Base-by-base conservation (phyloP, 2,329 filamentous ascomycete genomes). In the Emmonsiellopsis sp. region DNA sequence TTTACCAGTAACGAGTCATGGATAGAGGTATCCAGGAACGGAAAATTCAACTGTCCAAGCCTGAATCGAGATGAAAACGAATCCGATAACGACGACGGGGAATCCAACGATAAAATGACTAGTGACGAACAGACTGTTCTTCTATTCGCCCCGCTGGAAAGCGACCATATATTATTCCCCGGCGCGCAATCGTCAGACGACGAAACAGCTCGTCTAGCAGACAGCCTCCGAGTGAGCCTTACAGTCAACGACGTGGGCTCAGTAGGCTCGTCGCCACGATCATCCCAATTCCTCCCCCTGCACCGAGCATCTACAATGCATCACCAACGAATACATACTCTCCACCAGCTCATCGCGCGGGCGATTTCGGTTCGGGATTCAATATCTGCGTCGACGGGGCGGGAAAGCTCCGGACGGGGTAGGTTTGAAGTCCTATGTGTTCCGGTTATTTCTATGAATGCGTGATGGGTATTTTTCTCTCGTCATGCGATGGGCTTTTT, bases 1-100 rank as follows among this genome's bases (percentile, higher is more conserved):
- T 68, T 73, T 44, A 26, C 66, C 15, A 67, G 62, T 32, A 63
- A 60, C 40, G 69, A 72, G 47, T 63, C 67, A 15, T 73, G 66
- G 61, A 66, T 69, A 50, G 55, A 63, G 20, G 59, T 66, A 9
- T 67, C 65, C 32, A 62, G 61, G 13, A 46, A 53, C 16, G 55
- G 52, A 34, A 55, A 38, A 38, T n/a, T 20, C 15, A 26, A 26
- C 20, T 31, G 16, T 9, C 34, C 32, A 20, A 32, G 31, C 15
- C 10, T 49, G 34, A 51, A 57, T n/a, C 53, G 55, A n/a, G 53
- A 55, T 32, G 47, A 59, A 6, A 54, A 54, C 11, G 57, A 54
- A 31, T 26, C n/a, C 26, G 53, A 55, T 30, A 32, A 54, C 13
- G 57, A 61, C 34, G 54, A 59, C 13, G 53, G 49, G 15, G 31